Conservation (phyloP, 805 yeast genomes). For the Maudiozyma pseudohumilis region DNA sequence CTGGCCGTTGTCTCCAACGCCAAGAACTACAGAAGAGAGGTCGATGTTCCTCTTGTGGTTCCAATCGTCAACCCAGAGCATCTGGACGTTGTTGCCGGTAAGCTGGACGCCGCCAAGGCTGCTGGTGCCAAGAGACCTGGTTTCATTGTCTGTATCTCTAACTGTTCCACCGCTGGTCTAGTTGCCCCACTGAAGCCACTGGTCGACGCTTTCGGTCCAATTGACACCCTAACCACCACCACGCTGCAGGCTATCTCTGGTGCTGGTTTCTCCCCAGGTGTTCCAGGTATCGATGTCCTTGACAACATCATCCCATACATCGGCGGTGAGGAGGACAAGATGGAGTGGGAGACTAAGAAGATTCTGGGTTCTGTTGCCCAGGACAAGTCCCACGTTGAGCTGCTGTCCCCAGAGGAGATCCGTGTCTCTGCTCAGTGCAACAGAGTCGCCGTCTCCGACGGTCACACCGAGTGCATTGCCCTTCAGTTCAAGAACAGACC, state of each 20-base stretch:
- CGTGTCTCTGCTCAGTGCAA: constrained; percentile 93
- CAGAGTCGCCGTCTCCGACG: constrained; percentile 94
- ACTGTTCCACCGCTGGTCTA: constrained; percentile 96
- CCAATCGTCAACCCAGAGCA: constrained; percentile 95
- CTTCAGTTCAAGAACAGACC: constrained; percentile 72
- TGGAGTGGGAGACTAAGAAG: constrained; percentile 97
- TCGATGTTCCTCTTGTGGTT: constrained; percentile 83
- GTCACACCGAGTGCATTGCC: constrained; percentile 93
- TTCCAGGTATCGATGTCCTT: constrained; percentile 85
- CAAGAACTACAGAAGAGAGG: constrained; percentile 84
- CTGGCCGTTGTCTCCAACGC: constrained; percentile 87
- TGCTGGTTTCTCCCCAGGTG: constrained; percentile 97
- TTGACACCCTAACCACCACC: constrained; percentile 76
- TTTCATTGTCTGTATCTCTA: constrained; percentile 86
- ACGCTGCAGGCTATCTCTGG: constrained; percentile 97
- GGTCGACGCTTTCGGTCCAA: constrained; percentile 81
- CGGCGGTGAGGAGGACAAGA: constrained; percentile 95
- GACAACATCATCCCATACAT: constrained; percentile 94
- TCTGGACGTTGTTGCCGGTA: constrained; percentile 57
- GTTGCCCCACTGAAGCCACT: constrained; percentile 96
- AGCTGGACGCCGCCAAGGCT: constrained; percentile 44
- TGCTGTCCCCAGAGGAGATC: constrained; percentile 58
- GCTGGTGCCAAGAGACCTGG: constrained; percentile 58
- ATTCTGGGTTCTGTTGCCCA: constrained; percentile 60
- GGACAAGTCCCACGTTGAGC: constrained; percentile 45